Conservation (phyloP, 148 eudicot genomes). For the Vaccinium macrocarpon region DNA sequence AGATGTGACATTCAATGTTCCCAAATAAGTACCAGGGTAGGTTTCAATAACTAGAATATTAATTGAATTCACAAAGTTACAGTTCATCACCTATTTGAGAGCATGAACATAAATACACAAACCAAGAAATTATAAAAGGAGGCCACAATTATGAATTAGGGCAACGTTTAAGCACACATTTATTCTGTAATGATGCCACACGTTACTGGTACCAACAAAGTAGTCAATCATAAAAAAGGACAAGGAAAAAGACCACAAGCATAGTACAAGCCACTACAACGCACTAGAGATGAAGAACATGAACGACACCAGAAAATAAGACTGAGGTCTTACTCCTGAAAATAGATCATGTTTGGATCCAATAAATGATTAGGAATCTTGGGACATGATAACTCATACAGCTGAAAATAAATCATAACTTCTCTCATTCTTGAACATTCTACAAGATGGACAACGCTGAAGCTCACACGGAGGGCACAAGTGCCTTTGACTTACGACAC, state of each 20-base stretch:
- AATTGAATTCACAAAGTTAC: neutral
- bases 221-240: neutral
- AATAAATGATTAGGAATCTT: constrained; percentile 2
- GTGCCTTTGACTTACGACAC: neutral
- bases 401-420: neutral
- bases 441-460: neutral
- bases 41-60: neutral
- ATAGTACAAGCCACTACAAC: neutral
- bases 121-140: neutral
- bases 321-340: neutral
- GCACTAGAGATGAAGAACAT: neutral
- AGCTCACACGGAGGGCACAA: neutral
- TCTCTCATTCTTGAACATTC: neutral
- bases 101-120: neutral
- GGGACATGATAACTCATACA: no score
- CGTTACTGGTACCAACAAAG: neutral
- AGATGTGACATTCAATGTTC: neutral
- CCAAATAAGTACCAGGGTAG: neutral
- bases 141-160: neutral
- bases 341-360: neutral
- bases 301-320: neutral
- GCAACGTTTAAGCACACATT: neutral
- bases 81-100: neutral
- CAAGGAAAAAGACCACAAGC: neutral
- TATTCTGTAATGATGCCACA: neutral